These are phyloP conservation scores for Microsporum ferrugineum DNA, from an alignment of 2,329 filamentous ascomycete species.

Conservation along the genomic window DNA sequence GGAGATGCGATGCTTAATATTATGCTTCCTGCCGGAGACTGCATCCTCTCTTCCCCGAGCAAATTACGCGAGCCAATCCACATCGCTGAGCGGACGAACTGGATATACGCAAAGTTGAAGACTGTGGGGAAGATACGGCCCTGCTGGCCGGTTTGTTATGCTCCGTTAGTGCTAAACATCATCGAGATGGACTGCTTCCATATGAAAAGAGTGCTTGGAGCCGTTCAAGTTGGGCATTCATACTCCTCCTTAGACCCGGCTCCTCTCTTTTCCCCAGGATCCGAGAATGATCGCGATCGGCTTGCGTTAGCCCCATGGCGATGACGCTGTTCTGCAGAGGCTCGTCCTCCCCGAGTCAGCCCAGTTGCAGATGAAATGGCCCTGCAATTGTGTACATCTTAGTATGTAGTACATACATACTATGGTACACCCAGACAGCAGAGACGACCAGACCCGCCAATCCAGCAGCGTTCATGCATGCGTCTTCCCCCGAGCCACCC, in stretches of 20 bases:
- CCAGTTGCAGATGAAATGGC: background rate
- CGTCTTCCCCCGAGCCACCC: background rate
- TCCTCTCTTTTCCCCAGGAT: background rate
- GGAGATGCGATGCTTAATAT: background rate
- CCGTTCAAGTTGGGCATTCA: background rate
- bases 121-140: background rate
- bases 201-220: background rate
- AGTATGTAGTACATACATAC: too few relatives aligned
- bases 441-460: background rate
- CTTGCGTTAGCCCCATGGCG: background rate
- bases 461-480: background rate
- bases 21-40: slow-evolving; percentile 1
- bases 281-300: background rate
- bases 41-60: background rate
- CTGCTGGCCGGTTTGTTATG: background rate
- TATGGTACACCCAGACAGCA: background rate
- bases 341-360: background rate
- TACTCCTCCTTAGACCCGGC: background rate
- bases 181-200: background rate
- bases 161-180: background rate
- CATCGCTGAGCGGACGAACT: background rate
- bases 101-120: background rate
- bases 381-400: background rate
- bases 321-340: background rate
- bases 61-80: slow-evolving; percentile 4